Conservation (phyloP, 2,329 filamentous ascomycete genomes). For the Botrytis tulipae region DNA sequence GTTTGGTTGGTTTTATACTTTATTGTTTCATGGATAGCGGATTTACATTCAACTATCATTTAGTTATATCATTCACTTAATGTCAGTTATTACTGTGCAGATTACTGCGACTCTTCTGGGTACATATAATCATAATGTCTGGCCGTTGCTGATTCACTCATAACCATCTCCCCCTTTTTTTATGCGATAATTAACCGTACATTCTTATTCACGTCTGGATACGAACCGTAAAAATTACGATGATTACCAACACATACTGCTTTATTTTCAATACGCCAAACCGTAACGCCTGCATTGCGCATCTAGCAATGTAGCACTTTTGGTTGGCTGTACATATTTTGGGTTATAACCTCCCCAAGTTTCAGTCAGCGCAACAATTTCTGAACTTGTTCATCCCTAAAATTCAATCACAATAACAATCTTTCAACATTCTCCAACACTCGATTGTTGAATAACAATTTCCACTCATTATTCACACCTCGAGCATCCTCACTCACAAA, state of each 20-base stretch:
- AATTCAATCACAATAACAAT: neutral
- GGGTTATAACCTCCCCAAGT: neutral
- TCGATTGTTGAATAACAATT: neutral
- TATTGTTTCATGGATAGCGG: neutral
- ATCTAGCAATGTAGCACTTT: neutral
- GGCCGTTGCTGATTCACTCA: neutral
- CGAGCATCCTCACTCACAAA: neutral
- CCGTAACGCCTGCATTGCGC: neutral
- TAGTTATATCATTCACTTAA: neutral
- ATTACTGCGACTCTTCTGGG: rapidly evolving
- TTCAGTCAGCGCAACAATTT: neutral
- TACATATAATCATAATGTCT: rapidly evolving
- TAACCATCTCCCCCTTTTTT: neutral
- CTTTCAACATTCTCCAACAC: neutral
- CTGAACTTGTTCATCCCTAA: neutral
- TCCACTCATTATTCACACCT: neutral
- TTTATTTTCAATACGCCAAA: neutral
- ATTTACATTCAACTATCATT: too few relatives aligned
- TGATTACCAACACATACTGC: neutral
- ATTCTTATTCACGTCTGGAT: neutral
- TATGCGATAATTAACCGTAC: neutral
- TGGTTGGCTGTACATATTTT: too few relatives aligned
- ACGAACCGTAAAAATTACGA: neutral
- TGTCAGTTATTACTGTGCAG: too few relatives aligned
- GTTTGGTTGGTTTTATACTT: too few relatives aligned